Evolutionary conservation across 805 yeast species (phyloP), one percentile per base, ranked within the genome.

Genomic region (Candida rishiriensis): DNA sequence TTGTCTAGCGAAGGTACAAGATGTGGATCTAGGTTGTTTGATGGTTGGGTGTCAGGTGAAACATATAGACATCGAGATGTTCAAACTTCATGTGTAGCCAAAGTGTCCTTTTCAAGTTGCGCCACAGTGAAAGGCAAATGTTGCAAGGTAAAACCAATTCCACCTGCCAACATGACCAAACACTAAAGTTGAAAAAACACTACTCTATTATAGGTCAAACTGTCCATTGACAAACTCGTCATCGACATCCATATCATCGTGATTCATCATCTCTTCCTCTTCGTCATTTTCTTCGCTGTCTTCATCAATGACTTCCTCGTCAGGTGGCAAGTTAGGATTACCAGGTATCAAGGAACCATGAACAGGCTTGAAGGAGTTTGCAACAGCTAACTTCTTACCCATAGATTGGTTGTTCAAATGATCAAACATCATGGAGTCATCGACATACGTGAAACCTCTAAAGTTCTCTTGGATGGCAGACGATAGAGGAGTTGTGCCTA

Each of bases 391-490:
- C 60, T 53, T 66, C 53, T 60, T 69, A 53, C 55, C 68, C 39
- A 68, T 66, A 14, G 63, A 53, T 16, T 58, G 55, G 55, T 41
- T 42, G 39, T 55, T 57, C 36, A 85, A 84, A 65, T 85, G 86
- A 54, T 90, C 97, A 57, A 90, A 96, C 74, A 91, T 81, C 29
- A 95, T 79, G 21, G 95, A 84, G 50, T 87, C 97, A 63, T 90
- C 97, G 39, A 91, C 97, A 65, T 86, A 93, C 0, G 99, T 93
- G 65, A 93, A 93, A 0, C 99, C 99, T 57, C 88, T 88, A 69
- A 93, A 93, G 62, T 90, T 90, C 41, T 93, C 97, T 69, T 93
- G 99, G 57, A 91, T 81, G 0, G 95, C 96, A 3, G 97, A 97
- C 10, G 95, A 83, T 50, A 93, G 70, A 29, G 98, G 98, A 3